Conservation (phyloP, 495 filamentous ascomycete genomes). For the Aspergillus baeticus region DNA sequence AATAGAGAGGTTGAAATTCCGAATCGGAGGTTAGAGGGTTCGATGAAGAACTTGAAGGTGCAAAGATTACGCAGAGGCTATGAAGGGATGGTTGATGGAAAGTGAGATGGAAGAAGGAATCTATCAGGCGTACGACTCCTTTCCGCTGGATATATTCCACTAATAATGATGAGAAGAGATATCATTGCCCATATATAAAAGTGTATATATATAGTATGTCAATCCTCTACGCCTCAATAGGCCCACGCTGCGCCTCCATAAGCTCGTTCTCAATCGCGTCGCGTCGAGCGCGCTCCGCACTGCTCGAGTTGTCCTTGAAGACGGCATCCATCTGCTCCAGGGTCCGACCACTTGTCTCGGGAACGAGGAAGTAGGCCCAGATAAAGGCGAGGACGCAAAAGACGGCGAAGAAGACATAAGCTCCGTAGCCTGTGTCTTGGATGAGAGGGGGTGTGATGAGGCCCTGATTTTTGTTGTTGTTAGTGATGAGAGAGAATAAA, state of each 20-base stretch:
- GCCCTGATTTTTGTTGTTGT: slow-evolving; percentile 25
- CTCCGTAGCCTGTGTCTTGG: slow-evolving; percentile 53
- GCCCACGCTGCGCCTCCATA: slow-evolving; percentile 13
- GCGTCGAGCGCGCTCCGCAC: slow-evolving; percentile 36
- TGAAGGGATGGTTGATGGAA: not conserved
- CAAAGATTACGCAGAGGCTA: too few relatives aligned
- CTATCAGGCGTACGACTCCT: too few relatives aligned
- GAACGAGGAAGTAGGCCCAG: slow-evolving; percentile 55
- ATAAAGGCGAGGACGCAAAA: slow-evolving; percentile 54
- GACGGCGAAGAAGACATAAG: slow-evolving; percentile 56
- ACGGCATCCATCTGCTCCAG: slow-evolving; percentile 58
- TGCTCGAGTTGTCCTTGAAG: slow-evolving; percentile 47
- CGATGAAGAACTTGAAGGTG: too few relatives aligned
- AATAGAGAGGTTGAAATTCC: too few relatives aligned
- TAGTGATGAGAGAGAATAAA: not conserved
- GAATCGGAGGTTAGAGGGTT: too few relatives aligned
- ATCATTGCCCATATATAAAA: too few relatives aligned
- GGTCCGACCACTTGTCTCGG: slow-evolving; percentile 57
- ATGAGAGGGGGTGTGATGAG: slow-evolving; percentile 55
- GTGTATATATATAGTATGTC: not conserved
- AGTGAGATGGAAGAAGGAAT: not conserved
- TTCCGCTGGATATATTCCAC: too few relatives aligned
- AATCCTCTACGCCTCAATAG: not conserved
- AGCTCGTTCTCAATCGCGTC: slow-evolving; percentile 39
- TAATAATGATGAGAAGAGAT: too few relatives aligned